These are phyloP conservation scores for Solanum rostratum DNA, from an alignment of 257 asterid species.

Conservation along the genomic window DNA sequence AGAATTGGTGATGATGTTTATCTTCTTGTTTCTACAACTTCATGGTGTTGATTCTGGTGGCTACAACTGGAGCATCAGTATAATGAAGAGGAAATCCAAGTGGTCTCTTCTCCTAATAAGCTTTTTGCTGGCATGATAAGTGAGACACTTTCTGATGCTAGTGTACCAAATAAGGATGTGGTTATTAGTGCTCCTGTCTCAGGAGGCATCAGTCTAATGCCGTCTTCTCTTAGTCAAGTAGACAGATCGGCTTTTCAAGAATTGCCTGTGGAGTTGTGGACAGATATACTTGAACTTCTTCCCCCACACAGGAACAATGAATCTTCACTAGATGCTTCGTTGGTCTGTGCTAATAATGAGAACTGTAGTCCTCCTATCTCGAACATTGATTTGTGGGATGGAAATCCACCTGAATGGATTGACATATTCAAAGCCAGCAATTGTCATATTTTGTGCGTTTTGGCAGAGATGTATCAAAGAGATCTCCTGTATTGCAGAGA, in stretches of 20 bases:
- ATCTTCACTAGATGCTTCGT: constrained; percentile 18
- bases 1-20: not conserved
- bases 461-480: constrained; percentile 34
- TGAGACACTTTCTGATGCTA: constrained; percentile 10
- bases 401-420: constrained; percentile 85
- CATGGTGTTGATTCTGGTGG: not conserved
- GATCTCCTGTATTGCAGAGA: constrained; percentile 51
- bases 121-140: constrained; percentile 16
- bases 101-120: constrained; percentile 2
- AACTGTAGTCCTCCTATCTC: constrained; percentile 16
- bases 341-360: constrained; percentile 20
- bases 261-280: constrained; percentile 76
- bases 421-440: constrained; percentile 40
- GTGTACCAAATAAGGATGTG: not conserved
- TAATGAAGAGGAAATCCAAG: constrained; percentile 3
- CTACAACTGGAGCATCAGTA: not conserved
- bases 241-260: constrained; percentile 68
- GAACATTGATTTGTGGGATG: constrained; percentile 51
- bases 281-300: constrained; percentile 61
- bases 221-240: constrained; percentile 84
- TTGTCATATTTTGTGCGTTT: constrained; percentile 28
- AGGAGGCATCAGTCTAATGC: constrained; percentile 38
- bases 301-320: constrained; percentile 54
- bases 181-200: constrained; percentile 16
- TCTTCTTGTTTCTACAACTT: not conserved